Percentiles rank a stretch among this genome's conserved stretches.
phyloP scores from a whole-genome alignment of 108 stramenopile species.

The Chaetoceros muelleri region DNA sequence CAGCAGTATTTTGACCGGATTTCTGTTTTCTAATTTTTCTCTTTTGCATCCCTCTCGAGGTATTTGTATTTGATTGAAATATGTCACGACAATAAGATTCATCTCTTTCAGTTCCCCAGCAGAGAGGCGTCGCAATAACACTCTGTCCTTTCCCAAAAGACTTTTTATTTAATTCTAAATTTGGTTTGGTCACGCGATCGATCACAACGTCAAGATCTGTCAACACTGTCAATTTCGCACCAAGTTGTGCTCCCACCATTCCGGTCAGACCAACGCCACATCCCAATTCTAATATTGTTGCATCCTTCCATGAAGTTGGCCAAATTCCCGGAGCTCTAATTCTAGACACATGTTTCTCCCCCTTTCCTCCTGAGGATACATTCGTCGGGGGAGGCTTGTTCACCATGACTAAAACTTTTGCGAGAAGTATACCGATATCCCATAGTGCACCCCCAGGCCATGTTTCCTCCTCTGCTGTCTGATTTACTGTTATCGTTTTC shows the following conservation, averaged over 20 bases:
- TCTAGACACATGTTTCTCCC: constrained; percentile 2
- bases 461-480: constrained; percentile 38
- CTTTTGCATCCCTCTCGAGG: background rate
- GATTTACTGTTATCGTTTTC: constrained; percentile 19
- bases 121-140: constrained; percentile 26
- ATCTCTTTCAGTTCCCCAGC: constrained; percentile 33
- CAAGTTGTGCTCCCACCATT: constrained; percentile 26
- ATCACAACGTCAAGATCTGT: constrained; percentile 42
- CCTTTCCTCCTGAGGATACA: constrained; percentile 1
- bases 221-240: constrained; percentile 24
- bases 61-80: constrained; percentile 1
- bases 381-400: constrained; percentile 5
- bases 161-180: constrained; percentile 26
- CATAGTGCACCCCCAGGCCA: constrained; percentile 48
- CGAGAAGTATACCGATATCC: constrained; percentile 37
- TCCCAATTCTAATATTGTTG: constrained; percentile 28
- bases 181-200: constrained; percentile 25
- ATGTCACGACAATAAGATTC: constrained; percentile 14
- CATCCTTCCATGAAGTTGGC: constrained; percentile 8
- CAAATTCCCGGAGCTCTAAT: background rate
- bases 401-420: constrained; percentile 27
- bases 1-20: background rate
- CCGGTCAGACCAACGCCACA: constrained; percentile 45
- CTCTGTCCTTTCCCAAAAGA: constrained; percentile 24
- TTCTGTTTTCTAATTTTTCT: constrained; percentile 8